A percentile compares a stretch with the other conserved stretches of the same genome.
phyloP scores from a whole-genome alignment of 2,329 filamentous ascomycete genomes.

The Epichloe sylvatica region DNA sequence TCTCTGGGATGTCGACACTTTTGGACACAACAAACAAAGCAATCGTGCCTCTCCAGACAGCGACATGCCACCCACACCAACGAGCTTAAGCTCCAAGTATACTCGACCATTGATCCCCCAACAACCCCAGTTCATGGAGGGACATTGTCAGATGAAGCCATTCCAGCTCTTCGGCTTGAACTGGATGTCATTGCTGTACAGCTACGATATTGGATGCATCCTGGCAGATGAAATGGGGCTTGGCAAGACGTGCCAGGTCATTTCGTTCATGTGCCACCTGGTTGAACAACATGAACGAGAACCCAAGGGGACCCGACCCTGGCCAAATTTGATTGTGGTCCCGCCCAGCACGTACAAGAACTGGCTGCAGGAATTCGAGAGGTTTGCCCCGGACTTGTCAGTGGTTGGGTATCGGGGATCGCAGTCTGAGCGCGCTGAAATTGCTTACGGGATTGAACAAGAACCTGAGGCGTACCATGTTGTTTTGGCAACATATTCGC shows the following conservation, averaged over 20 bases:
- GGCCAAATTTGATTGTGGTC: conserved; percentile 77
- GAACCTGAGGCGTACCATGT: conserved; percentile 51
- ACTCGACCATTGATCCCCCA: conserved; percentile 31
- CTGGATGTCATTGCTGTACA: conserved; percentile 78
- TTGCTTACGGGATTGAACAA: conserved; percentile 52
- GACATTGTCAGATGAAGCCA: conserved; percentile 68
- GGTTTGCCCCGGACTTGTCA: conserved; percentile 64
- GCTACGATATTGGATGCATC: conserved; percentile 70
- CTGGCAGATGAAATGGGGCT: conserved; percentile 95
- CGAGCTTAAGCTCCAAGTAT: conserved; percentile 21
- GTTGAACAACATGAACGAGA: conserved; percentile 44
- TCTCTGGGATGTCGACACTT: conserved; percentile 34
- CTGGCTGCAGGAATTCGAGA: conserved; percentile 81
- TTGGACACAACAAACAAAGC: conserved; percentile 26
- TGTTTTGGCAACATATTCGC: conserved; percentile 46
- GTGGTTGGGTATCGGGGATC: conserved; percentile 59
- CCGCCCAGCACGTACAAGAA: conserved; percentile 91
- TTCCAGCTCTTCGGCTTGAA: conserved; percentile 93
- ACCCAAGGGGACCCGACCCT: conserved; percentile 23
- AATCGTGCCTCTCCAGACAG: conserved; percentile 18
- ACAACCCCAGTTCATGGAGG: conserved; percentile 67
- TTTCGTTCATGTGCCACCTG: conserved; percentile 76
- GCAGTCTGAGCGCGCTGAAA: conserved; percentile 51
- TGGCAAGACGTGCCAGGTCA: conserved; percentile 94
- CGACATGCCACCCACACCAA: conserved; percentile 29